phyloP scores from a whole-genome alignment of 2,329 filamentous ascomycete genomes.

The Mycosphaerella sp. region DNA sequence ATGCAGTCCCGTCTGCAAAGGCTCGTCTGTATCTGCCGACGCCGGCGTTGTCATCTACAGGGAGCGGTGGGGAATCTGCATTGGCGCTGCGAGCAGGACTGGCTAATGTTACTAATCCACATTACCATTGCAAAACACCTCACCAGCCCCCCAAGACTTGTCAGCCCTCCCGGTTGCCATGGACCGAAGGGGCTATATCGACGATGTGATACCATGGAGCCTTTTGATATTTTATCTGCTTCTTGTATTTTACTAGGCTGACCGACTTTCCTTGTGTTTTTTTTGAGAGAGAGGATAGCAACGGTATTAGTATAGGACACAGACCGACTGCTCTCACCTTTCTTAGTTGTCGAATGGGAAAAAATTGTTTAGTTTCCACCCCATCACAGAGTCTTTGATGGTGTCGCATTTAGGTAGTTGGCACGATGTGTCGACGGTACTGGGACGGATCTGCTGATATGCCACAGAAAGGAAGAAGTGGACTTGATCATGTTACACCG shows the following conservation, averaged over 20 bases:
- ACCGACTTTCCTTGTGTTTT: slow-evolving; percentile 17
- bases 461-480: no score
- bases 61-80: slow-evolving; percentile 7
- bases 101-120: slow-evolving; percentile 29
- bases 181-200: slow-evolving; percentile 6
- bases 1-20: background rate
- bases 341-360: background rate
- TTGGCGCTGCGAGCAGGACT: slow-evolving; percentile 17
- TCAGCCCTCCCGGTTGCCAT: background rate
- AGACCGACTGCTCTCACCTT: background rate
- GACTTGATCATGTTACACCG: no score
- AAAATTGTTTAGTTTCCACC: no score
- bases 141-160: slow-evolving; percentile 12
- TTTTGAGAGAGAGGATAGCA: slow-evolving; percentile 8
- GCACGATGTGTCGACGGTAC: no score
- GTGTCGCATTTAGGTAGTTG: no score
- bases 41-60: slow-evolving; percentile 6
- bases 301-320: slow-evolving; percentile 16
- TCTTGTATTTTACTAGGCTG: slow-evolving; percentile 18
- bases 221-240: slow-evolving; percentile 17
- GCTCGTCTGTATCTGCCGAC: slow-evolving; percentile 4
- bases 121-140: slow-evolving; percentile 25
- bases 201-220: slow-evolving; percentile 32
- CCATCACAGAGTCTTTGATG: no score
- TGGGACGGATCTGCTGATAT: no score